A percentile compares a stretch with the other conserved stretches of the same genome.
Evolutionary conservation across 2,329 filamentous ascomycete species (phyloP).

Genomic region (Xylariaceae sp.): DNA sequence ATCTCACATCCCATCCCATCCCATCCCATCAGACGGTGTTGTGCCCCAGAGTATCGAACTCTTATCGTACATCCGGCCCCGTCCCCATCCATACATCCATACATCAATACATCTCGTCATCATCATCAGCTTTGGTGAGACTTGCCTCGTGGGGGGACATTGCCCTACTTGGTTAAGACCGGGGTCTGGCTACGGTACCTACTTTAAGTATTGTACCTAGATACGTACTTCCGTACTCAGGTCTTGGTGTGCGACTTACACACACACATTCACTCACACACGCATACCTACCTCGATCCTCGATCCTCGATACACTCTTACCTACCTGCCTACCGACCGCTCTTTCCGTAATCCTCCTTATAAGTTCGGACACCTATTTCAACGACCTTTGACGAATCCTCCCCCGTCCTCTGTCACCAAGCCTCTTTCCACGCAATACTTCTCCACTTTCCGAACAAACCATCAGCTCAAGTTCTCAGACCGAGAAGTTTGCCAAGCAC

Average conservation of each 20-base stretch:
- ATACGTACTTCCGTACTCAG: no score
- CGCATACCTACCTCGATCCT: conserved; percentile 26
- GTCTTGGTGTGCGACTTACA: conserved; percentile 23
- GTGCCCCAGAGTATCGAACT: conserved; percentile 13
- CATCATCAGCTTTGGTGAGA: conserved; percentile 30
- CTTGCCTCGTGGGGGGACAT: conserved; percentile 25
- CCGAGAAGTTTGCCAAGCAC: not conserved
- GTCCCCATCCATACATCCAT: not conserved
- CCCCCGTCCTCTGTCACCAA: conserved; percentile 1
- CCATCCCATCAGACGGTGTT: conserved; percentile 20
- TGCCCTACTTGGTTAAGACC: not conserved
- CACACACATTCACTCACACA: conserved; percentile 4
- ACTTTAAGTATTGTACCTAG: no score
- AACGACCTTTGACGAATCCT: conserved; percentile 11
- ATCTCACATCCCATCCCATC: no score
- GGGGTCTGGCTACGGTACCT: no score
- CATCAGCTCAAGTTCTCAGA: not conserved
- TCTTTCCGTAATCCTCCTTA: conserved; percentile 30
- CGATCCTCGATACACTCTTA: conserved; percentile 17
- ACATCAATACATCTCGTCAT: conserved; percentile 16
- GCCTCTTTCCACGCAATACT: conserved; percentile 2
- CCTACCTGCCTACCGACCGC: conserved; percentile 29
- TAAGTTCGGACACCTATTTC: conserved; percentile 19
- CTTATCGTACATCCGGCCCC: conserved; percentile 26
- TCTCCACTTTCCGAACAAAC: not conserved